Conservation (phyloP, 2,329 filamentous ascomycete species). For the Cladosporium sp. region DNA sequence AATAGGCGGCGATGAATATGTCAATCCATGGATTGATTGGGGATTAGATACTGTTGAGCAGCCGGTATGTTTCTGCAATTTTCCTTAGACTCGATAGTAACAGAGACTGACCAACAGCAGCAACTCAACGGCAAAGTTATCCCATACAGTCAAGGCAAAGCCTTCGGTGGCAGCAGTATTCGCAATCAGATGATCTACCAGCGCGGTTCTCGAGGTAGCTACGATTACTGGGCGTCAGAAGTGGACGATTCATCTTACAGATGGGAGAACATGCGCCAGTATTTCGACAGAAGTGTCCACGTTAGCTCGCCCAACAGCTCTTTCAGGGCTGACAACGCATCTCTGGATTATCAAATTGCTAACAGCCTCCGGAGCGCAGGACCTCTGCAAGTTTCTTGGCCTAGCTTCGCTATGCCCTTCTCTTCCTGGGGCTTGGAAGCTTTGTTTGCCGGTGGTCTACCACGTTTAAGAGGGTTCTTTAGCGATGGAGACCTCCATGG, state of each 20-base stretch:
- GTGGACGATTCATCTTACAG: constrained; percentile 39
- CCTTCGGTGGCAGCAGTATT: constrained; percentile 33
- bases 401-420: constrained; percentile 21
- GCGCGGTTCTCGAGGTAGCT: constrained; percentile 35
- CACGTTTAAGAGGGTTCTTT: neutral
- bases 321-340: constrained; percentile 11
- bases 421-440: constrained; percentile 10
- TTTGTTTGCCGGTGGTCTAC: constrained; percentile 6
- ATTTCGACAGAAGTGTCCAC: constrained; percentile 31
- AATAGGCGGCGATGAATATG: constrained; percentile 19
- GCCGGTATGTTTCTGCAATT: neutral
- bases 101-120: neutral
- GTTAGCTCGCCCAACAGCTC: constrained; percentile 27
- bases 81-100: neutral
- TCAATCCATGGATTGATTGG: constrained; percentile 36
- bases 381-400: constrained; percentile 40
- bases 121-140: constrained; percentile 27
- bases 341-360: constrained; percentile 16
- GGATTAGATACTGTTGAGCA: constrained; percentile 34
- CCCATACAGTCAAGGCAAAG: constrained; percentile 35
- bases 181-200: constrained; percentile 34
- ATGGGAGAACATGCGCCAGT: constrained; percentile 35
- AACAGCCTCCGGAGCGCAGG: constrained; percentile 30
- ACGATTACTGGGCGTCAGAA: constrained; percentile 40
- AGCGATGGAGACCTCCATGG: constrained; percentile 25